Conservation (phyloP, 1,284 basidiomycete genomes). For the Anthracocystis setariae region DNA sequence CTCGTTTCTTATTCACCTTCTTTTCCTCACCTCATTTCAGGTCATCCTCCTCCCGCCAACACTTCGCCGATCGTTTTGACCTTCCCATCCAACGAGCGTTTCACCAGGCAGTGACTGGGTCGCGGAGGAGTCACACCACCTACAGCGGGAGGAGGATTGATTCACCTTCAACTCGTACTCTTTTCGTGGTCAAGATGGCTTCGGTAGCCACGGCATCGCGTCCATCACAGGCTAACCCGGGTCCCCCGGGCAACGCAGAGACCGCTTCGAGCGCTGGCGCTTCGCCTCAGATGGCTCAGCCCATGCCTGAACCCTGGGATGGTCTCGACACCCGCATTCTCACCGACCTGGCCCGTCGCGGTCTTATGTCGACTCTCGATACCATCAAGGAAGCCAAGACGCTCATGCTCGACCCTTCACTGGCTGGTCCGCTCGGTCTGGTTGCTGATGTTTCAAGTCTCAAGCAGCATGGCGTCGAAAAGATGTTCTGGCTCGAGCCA, state of each 20-base stretch:
- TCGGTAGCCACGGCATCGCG: conserved; percentile 25
- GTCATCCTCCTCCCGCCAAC: conserved; percentile 18
- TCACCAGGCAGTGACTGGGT: not conserved
- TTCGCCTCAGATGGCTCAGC: conserved; percentile 15
- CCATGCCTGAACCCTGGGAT: conserved; percentile 36
- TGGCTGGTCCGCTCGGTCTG: conserved; percentile 91
- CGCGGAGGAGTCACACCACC: not conserved
- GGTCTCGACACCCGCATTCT: conserved; percentile 49
- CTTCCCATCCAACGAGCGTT: not conserved
- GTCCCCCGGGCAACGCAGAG: conserved; percentile 3
- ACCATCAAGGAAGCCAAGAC: conserved; percentile 76
- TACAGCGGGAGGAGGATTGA: conserved; percentile 21
- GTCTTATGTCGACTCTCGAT: conserved; percentile 49
- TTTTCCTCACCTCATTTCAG: not conserved
- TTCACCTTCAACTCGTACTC: not conserved
- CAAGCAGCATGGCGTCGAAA: conserved; percentile 98
- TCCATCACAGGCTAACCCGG: conserved; percentile 16
- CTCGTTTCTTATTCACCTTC: not conserved
- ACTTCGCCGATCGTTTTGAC: not conserved
- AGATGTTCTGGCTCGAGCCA: conserved; percentile 97
- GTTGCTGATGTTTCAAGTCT: conserved; percentile 90
- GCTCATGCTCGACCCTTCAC: conserved; percentile 84
- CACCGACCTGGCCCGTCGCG: conserved; percentile 45
- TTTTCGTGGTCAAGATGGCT: conserved; percentile 17
- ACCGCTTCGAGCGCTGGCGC: conserved; percentile 10